Evolutionary conservation across 148 eudicot genomes (phyloP), one percentile per base, ranked within the genome.

Genomic region (Diospyros kaki): DNA sequence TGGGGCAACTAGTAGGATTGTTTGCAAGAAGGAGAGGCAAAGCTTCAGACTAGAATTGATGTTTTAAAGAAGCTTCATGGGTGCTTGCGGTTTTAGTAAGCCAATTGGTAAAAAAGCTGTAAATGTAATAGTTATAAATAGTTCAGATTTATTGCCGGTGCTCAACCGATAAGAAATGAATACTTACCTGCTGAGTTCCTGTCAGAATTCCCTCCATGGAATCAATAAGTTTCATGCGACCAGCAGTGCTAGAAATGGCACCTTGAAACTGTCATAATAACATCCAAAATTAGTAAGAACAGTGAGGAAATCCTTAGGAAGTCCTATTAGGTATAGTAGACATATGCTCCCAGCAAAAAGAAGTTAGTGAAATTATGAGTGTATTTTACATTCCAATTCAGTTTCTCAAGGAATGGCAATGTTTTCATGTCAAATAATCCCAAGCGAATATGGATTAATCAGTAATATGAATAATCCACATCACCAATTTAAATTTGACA

Each of bases 111-210:
- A 56, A 52, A 50, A 2, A 1, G 18, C 53, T 52, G 44, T 52
- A 51, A 13, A 48, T n/a, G 3, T 10, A 46, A 6, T 15, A 41
- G 42, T 51, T 71, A 14, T 45, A 56, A 38, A 18, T 42, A 54
- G 72, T 56, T 11, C 28, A 72, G 53, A 44, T 13, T 9, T 42
- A 15, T 12, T 48, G 68, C 55, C 15, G 0, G 58, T 3, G 46
- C 2, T n/a, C 17, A 76, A 40, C n/a, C 9, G 42, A 51, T 4
- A 61, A 55, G 75, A 52, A 46, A 62, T 13, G 14, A 58, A 55
- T n/a, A 58, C 50, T 61, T 86, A 87, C 92, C 95, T 90, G 92
- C 68, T 81, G 83, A 74, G 80, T 85, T 71, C 92, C 90, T 62
- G 72, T 84, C 56, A 78, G 50, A 68, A 90, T 88, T 71, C 82